A percentile compares a stretch with the other conserved stretches of the same genome.
phyloP scores from a whole-genome alignment of 2,329 filamentous ascomycete genomes.

The Chaetomium strumarium region DNA sequence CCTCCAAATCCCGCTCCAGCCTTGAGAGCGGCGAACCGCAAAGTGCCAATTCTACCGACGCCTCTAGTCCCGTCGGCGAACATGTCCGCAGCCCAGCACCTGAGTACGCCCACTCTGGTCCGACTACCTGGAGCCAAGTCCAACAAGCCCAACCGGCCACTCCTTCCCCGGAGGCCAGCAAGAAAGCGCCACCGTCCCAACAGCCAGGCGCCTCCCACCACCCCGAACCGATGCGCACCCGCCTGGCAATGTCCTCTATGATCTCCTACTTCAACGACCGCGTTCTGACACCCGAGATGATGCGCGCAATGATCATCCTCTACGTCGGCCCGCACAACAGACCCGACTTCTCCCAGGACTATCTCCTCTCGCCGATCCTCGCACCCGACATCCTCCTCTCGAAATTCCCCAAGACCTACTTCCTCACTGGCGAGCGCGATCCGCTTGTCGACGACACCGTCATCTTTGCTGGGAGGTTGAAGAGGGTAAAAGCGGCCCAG shows the following conservation, averaged over 20 bases:
- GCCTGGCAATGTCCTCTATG: constrained; percentile 93
- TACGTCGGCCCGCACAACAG: constrained; percentile 93
- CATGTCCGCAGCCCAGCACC: constrained; percentile 37
- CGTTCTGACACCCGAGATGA: constrained; percentile 93
- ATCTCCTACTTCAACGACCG: constrained; percentile 98
- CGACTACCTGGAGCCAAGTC: constrained; percentile 32
- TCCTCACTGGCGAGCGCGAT: constrained; percentile 90
- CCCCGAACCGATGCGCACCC: constrained; percentile 62
- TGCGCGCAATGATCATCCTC: constrained; percentile 97
- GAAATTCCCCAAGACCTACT: constrained; percentile 89
- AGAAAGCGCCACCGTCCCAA: background rate
- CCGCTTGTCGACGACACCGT: constrained; percentile 95
- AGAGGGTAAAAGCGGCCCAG: constrained; percentile 64
- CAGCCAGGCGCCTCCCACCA: constrained; percentile 41
- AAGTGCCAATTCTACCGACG: constrained; percentile 7
- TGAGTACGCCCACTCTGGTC: constrained; percentile 46
- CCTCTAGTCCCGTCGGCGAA: constrained; percentile 1
- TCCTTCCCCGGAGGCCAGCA: constrained; percentile 3
- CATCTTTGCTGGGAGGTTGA: constrained; percentile 85
- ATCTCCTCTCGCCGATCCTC: constrained; percentile 80
- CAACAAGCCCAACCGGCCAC: constrained; percentile 13
- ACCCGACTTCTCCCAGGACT: constrained; percentile 88
- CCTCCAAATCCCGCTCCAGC: constrained; percentile 24
- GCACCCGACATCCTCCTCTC: constrained; percentile 79
- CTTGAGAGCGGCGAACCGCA: constrained; percentile 18